phyloP scores from a whole-genome alignment of 1,284 basidiomycete genomes.

The Coniferiporia weirii region DNA sequence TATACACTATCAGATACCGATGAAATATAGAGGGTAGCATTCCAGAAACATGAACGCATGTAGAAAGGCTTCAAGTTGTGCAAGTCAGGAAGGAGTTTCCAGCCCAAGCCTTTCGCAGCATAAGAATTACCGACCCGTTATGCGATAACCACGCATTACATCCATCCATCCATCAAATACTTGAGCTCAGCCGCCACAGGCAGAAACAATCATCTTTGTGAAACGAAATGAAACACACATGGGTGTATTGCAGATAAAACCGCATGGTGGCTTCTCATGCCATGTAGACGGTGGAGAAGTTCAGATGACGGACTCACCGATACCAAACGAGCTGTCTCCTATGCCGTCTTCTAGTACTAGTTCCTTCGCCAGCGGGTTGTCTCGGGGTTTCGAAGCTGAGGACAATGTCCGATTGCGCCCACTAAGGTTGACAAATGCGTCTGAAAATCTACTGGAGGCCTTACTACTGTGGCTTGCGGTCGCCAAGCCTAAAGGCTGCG shows the following conservation, averaged over 20 bases:
- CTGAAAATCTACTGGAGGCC: slow-evolving; percentile 13
- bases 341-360: background rate
- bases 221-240: background rate
- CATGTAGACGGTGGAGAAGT: background rate
- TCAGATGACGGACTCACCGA: slow-evolving; percentile 13
- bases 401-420: slow-evolving; percentile 15
- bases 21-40: background rate
- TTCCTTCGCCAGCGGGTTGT: background rate
- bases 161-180: too few species aligned
- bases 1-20: background rate
- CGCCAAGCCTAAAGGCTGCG: slow-evolving; percentile 11
- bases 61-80: too few species aligned
- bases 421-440: slow-evolving; percentile 12
- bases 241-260: background rate
- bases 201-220: too few species aligned
- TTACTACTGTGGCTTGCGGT: slow-evolving; percentile 11
- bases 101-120: too few species aligned
- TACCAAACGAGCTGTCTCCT: slow-evolving; percentile 15
- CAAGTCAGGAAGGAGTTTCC: too few species aligned
- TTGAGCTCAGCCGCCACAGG: too few species aligned
- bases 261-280: background rate
- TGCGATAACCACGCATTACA: too few species aligned
- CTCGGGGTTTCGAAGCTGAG: slow-evolving; percentile 2
- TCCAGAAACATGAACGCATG: too few species aligned
- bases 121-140: too few species aligned